A percentile compares a stretch with the other conserved stretches of the same genome.
Conservation (phyloP, 2,329 filamentous ascomycete species). For the Myriosclerotinia scirpicola region DNA sequence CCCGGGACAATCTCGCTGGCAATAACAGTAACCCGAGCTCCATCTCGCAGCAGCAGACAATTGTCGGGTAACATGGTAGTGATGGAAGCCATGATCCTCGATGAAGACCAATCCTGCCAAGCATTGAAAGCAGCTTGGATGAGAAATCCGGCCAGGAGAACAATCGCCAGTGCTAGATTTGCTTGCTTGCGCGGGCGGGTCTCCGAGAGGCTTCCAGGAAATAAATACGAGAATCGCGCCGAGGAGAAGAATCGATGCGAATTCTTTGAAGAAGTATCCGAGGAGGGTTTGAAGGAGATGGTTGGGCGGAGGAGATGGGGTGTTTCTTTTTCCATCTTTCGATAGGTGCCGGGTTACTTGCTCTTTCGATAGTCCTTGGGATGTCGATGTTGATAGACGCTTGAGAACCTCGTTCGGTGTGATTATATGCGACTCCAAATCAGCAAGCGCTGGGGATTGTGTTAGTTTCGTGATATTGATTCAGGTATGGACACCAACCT, state of each 20-base stretch:
- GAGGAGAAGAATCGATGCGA: constrained; percentile 67
- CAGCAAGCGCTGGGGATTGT: constrained; percentile 45
- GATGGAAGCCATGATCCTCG: constrained; percentile 73
- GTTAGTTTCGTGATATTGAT: not conserved
- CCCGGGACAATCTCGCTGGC: constrained; percentile 67
- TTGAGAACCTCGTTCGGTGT: constrained; percentile 55
- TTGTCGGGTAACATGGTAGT: constrained; percentile 75
- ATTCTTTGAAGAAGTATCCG: constrained; percentile 74
- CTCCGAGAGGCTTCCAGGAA: constrained; percentile 70
- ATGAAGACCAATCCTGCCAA: constrained; percentile 73
- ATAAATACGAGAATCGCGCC: constrained; percentile 71
- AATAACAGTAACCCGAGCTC: constrained; percentile 49
- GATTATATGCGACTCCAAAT: constrained; percentile 67
- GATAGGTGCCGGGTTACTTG: constrained; percentile 54
- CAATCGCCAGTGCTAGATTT: constrained; percentile 71
- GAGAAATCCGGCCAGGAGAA: constrained; percentile 66
- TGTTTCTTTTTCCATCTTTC: constrained; percentile 66
- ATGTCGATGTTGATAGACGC: constrained; percentile 55
- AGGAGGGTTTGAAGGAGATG: constrained; percentile 37
- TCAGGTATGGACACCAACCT: constrained; percentile 42
- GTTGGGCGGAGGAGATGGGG: constrained; percentile 59
- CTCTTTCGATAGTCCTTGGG: constrained; percentile 57
- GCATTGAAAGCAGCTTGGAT: constrained; percentile 67
- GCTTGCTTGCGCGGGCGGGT: constrained; percentile 69
- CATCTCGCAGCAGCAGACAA: constrained; percentile 63